Conservation (phyloP, 148 eudicot species). For the Rhododendron mucronatum region DNA sequence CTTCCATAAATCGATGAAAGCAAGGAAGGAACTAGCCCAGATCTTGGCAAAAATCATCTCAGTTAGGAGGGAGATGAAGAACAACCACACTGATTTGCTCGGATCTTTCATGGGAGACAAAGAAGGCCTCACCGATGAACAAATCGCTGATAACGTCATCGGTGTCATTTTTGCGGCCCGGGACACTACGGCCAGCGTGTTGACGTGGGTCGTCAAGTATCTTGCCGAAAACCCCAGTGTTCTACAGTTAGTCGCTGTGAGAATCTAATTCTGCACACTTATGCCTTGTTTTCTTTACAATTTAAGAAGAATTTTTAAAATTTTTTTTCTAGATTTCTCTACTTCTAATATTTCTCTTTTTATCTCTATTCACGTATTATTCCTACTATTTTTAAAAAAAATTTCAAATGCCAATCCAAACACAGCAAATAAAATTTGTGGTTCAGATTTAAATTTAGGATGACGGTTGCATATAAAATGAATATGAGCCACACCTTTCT, state of each 20-base stretch:
- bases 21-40: constrained; percentile 68
- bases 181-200: constrained; percentile 68
- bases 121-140: constrained; percentile 64
- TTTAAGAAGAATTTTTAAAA: no score
- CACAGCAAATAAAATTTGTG: no score
- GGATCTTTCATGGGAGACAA: constrained; percentile 81
- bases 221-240: constrained; percentile 46
- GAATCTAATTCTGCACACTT: not conserved
- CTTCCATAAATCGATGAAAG: constrained; percentile 88
- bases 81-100: constrained; percentile 55
- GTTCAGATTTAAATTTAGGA: not conserved
- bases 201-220: constrained; percentile 64
- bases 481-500: not conserved
- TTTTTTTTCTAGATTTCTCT: no score
- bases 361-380: no score
- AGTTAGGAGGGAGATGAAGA: constrained; percentile 38
- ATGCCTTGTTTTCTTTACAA: no score
- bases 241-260: constrained; percentile 51
- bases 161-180: constrained; percentile 71
- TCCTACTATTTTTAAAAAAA: no score
- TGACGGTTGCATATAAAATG: not conserved
- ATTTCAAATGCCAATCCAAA: no score
- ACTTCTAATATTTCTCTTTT: no score
- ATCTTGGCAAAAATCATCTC: constrained; percentile 64
- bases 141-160: constrained; percentile 60